These are phyloP conservation scores for Puccinia horiana DNA, from an alignment of 1,284 basidiomycete species.

Conservation along the genomic window DNA sequence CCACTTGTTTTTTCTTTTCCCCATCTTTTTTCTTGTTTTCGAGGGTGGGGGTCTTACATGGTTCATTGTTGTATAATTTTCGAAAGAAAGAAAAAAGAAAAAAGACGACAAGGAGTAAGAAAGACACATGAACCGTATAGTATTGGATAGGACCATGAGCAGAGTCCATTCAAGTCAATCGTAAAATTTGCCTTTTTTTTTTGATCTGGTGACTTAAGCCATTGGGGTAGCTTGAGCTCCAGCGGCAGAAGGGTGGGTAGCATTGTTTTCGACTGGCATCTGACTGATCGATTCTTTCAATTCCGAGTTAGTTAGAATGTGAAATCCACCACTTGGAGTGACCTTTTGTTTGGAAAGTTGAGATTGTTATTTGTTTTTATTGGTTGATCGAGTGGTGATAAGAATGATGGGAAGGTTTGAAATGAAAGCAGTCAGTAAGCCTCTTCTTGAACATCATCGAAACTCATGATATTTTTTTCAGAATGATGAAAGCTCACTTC, in stretches of 20 bases:
- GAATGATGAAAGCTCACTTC: slow-evolving; percentile 64
- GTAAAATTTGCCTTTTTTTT: not conserved
- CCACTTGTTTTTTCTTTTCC: not conserved
- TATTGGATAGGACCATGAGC: not conserved
- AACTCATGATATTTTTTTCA: not conserved
- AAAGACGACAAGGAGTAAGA: not conserved
- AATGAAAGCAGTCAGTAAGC: not conserved
- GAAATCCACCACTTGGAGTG: slow-evolving; percentile 73
- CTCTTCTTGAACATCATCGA: not conserved
- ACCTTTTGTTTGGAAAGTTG: slow-evolving; percentile 65
- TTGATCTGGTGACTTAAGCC: not conserved
- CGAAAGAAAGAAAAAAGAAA: not conserved
- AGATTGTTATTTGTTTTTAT: not conserved
- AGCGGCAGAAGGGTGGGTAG: not conserved
- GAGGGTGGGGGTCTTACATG: not conserved
- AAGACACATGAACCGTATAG: not conserved
- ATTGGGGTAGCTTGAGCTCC: slow-evolving; percentile 7
- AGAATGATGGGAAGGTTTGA: not conserved
- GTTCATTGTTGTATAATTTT: not conserved
- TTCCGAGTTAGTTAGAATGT: slow-evolving; percentile 74
- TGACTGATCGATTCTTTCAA: slow-evolving; percentile 71
- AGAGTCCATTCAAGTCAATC: not conserved
- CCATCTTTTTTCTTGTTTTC: not conserved
- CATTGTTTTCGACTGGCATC: slow-evolving; percentile 45
- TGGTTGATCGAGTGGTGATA: not conserved